These are phyloP conservation scores for Talaromyces piceae DNA, from an alignment of 2,329 filamentous ascomycete genomes.

Conservation along the genomic window DNA sequence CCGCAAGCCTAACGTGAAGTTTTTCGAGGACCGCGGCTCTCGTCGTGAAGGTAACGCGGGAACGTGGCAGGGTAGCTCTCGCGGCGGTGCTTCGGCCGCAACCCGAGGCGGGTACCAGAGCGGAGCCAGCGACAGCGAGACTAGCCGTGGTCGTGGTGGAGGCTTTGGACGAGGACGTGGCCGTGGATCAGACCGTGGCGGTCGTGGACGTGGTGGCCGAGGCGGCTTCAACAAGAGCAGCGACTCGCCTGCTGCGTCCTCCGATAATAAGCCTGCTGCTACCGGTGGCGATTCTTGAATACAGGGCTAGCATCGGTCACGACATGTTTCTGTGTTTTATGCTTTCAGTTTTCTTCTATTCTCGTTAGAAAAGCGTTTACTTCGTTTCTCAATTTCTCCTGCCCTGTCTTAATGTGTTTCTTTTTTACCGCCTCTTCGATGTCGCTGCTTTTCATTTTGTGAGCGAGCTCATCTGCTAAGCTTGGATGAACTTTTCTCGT, in stretches of 20 bases:
- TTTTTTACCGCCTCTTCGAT: conserved; percentile 13
- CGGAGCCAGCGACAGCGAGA: conserved; percentile 69
- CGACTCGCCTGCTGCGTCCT: conserved; percentile 22
- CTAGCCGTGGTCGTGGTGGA: conserved; percentile 47
- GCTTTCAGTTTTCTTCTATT: conserved; percentile 16
- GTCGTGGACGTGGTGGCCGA: conserved; percentile 48
- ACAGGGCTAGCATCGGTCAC: not conserved
- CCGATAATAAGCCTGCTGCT: conserved; percentile 28
- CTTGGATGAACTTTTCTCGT: conserved; percentile 2
- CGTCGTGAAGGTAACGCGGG: conserved; percentile 42
- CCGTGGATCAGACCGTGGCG: conserved; percentile 48
- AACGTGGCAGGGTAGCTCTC: conserved; percentile 49
- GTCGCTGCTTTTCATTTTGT: conserved; percentile 13
- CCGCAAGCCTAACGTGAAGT: conserved; percentile 72
- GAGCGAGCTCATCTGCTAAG: conserved; percentile 11
- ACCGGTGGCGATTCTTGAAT: conserved; percentile 25
- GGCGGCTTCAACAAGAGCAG: conserved; percentile 44
- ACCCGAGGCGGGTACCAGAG: conserved; percentile 74
- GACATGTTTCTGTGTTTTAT: conserved; percentile 5
- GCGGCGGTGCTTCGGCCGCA: conserved; percentile 57
- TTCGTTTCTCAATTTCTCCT: not conserved
- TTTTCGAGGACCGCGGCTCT: conserved; percentile 64
- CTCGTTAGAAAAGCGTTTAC: conserved; percentile 8
- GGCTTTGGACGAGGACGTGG: conserved; percentile 52
- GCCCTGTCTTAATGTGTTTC: not conserved